Evolutionary conservation across 2,329 filamentous ascomycete genomes (phyloP).

Genomic region (Penicillium sumatraense): DNA sequence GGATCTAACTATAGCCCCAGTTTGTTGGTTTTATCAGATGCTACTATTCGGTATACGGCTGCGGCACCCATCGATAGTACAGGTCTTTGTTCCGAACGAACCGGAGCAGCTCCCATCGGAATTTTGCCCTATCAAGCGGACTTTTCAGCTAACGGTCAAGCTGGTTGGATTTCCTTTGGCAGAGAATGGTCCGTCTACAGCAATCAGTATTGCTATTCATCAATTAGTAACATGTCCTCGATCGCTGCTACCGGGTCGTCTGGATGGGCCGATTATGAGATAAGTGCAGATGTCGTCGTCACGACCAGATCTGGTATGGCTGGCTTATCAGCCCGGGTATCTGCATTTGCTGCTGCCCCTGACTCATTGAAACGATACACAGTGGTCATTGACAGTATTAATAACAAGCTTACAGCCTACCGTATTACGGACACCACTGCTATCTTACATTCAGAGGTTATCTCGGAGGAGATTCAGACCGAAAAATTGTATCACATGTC

Average conservation of each 20-base stretch:
- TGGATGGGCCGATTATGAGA: constrained; percentile 11
- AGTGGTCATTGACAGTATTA: neutral
- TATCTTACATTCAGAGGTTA: neutral
- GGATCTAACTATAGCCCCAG: constrained; percentile 7
- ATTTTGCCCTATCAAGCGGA: constrained; percentile 2
- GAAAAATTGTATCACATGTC: constrained; percentile 1
- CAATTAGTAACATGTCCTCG: neutral
- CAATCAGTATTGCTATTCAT: constrained; percentile 4
- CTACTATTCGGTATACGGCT: neutral
- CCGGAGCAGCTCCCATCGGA: constrained; percentile 6
- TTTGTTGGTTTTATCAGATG: constrained; percentile 1
- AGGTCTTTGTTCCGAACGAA: neutral
- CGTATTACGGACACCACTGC: neutral
- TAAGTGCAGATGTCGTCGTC: constrained; percentile 9
- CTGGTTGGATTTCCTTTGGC: constrained; percentile 7
- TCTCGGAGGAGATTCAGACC: neutral
- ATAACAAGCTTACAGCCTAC: neutral
- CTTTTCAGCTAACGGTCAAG: constrained; percentile 5
- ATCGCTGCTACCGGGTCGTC: constrained; percentile 7
- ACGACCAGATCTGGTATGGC: constrained; percentile 5
- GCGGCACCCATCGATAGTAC: neutral
- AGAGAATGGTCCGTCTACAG: neutral
- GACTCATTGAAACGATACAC: constrained; percentile 7
- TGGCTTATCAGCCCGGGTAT: constrained; percentile 1
- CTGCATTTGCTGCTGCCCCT: constrained; percentile 1